A percentile compares a stretch with the other conserved stretches of the same genome.
Conservation (phyloP, 805 yeast species). For the Saturnispora sanitii region DNA sequence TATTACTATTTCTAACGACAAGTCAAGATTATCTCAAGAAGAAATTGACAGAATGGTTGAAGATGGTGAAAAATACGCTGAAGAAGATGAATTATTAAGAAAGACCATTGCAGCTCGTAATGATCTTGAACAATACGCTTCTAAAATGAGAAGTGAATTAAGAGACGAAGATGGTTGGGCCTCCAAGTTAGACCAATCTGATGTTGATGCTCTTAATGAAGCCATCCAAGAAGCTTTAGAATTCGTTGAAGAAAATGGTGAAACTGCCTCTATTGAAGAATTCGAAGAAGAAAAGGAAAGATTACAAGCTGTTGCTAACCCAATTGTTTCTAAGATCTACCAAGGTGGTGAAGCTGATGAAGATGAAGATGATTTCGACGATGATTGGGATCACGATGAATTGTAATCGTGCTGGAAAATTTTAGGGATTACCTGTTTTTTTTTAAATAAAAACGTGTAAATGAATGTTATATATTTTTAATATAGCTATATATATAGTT, state of each 20-base stretch:
- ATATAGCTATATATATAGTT: too few relatives aligned
- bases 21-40: constrained; percentile 88
- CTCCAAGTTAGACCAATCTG: constrained; percentile 77
- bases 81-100: constrained; percentile 78
- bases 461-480: too few relatives aligned
- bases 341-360: constrained; percentile 29
- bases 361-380: constrained; percentile 46
- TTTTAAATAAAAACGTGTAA: not conserved
- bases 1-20: constrained; percentile 86
- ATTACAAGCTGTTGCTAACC: constrained; percentile 74
- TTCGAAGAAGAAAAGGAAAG: constrained; percentile 84
- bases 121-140: constrained; percentile 80
- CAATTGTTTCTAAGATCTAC: constrained; percentile 84
- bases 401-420: constrained; percentile 26
- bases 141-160: constrained; percentile 61
- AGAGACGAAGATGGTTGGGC: constrained; percentile 51
- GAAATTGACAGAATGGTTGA: constrained; percentile 96
- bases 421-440: not conserved
- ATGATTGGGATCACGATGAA: constrained; percentile 63
- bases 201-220: constrained; percentile 78
- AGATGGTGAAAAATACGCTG: constrained; percentile 92
- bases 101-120: constrained; percentile 84
- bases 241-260: constrained; percentile 62
- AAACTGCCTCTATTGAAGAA: constrained; percentile 84
- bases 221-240: constrained; percentile 73